Conservation (phyloP, 331 rosid genomes). For the Rhamnella rubrinervis region DNA sequence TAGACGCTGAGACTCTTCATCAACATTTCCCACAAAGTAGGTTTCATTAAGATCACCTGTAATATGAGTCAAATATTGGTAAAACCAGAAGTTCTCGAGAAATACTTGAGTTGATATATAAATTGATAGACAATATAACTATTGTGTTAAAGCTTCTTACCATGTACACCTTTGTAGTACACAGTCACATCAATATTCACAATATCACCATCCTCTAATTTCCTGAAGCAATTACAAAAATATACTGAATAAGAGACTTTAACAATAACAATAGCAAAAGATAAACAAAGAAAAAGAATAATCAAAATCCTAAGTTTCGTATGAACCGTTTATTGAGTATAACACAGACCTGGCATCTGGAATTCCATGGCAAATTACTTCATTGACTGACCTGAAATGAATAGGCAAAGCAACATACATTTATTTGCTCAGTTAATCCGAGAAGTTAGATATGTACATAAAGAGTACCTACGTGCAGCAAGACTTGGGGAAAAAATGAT, state of each 20-base stretch:
- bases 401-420: conserved; percentile 13
- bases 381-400: conserved; percentile 83
- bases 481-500: conserved; percentile 92
- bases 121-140: not conserved
- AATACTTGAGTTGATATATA: not conserved
- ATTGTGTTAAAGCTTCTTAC: conserved; percentile 29
- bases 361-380: conserved; percentile 98
- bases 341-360: conserved; percentile 87
- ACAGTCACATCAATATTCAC: conserved; percentile 85
- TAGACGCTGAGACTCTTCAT: conserved; percentile 71
- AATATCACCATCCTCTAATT: conserved; percentile 93
- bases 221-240: conserved; percentile 48
- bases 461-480: conserved; percentile 98
- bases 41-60: conserved; percentile 95
- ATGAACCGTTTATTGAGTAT: not conserved
- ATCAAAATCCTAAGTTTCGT: no score
- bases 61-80: conserved; percentile 19
- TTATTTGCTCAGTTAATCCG: conserved; percentile 22
- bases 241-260: not conserved
- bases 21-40: conserved; percentile 92
- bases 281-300: no score
- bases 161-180: conserved; percentile 89
- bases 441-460: conserved; percentile 13
- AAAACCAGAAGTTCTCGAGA: conserved; percentile 4
- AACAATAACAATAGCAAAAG: no score